Base-by-base conservation (phyloP, 2,329 filamentous ascomycete species). In the Colletotrichum plurivorum region DNA sequence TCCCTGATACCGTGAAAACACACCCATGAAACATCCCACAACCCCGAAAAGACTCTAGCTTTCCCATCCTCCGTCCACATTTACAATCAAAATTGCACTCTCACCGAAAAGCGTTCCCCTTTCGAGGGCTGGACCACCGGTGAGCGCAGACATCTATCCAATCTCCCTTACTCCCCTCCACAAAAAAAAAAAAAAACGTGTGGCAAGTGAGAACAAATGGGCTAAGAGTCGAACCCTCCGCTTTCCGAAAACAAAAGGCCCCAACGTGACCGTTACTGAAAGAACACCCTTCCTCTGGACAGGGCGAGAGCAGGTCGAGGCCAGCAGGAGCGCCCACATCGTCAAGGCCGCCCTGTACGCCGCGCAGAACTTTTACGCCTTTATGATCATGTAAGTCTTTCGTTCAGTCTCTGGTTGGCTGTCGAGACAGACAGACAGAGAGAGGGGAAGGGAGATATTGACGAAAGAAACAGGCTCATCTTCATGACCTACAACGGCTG, bases 401-500 rank as follows among this genome's bases (percentile, higher is more conserved):
- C 46, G 7, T 22, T 7, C 2, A 10, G 8, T 18, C 46, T n/a
- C 16, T 22, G n/a, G n/a, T n/a, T n/a, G n/a, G n/a, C n/a, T n/a
- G n/a, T n/a, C n/a, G n/a, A n/a, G n/a, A n/a, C n/a, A n/a, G n/a
- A n/a, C n/a, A n/a, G n/a, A n/a, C n/a, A n/a, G n/a, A n/a, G 22
- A 13, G 25, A 20, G 4, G 22, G 41, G 41, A 39, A 36, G 27
- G 41, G 10, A 8, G 10, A 16, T 5, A 20, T 59, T 72, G 53
- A 72, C 67, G 36, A 4, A 7, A 12, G 1, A 2, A 13, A n/a
- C 22, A 98, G 95, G 96, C 86, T 99, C 70, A 83, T 99, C 22
- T 99, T 99, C 82, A 99, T 99, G 96, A 99, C 96, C n/a, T 99
- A 99, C 83, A 99, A 99, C 76, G 96, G 96, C 65, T 97, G 93